Percentiles rank a stretch among this genome's conserved stretches.
phyloP scores from a whole-genome alignment of 768 basidiomycete species.

The Pleurotus salmoneostramineus region DNA sequence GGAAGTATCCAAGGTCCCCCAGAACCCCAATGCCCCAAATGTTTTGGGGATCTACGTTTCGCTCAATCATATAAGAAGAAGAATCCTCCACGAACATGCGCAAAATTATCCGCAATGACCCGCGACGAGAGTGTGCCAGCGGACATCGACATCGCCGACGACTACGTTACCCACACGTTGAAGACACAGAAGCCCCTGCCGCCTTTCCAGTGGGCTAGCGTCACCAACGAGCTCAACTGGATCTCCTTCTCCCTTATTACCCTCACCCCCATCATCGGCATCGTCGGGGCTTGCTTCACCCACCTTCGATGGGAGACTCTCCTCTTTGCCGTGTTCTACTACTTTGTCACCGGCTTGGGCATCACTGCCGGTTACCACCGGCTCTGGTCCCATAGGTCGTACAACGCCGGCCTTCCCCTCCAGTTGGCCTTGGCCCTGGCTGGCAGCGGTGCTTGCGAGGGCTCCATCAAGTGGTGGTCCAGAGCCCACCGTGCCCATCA shows the following conservation, averaged over 20 bases:
- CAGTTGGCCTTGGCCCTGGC: constrained; percentile 81
- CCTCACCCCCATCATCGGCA: constrained; percentile 67
- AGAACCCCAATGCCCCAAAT: too few relatives aligned
- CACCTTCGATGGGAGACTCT: constrained; percentile 71
- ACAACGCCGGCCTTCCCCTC: constrained; percentile 86
- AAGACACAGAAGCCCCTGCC: constrained; percentile 65
- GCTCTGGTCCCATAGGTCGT: constrained; percentile 93
- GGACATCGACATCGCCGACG: constrained; percentile 73
- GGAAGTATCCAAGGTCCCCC: too few relatives aligned
- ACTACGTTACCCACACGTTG: constrained; percentile 78
- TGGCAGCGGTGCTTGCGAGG: constrained; percentile 91
- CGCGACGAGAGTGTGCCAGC: neutral
- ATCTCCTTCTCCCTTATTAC: constrained; percentile 71
- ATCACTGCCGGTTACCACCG: constrained; percentile 95
- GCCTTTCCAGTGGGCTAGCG: constrained; percentile 59
- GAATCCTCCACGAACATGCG: too few relatives aligned
- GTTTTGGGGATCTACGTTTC: too few relatives aligned
- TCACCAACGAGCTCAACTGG: constrained; percentile 67
- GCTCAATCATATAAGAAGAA: too few relatives aligned
- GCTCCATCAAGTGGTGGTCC: constrained; percentile 98
- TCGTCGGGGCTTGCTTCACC: constrained; percentile 69
- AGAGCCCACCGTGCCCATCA: constrained; percentile 97
- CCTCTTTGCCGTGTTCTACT: constrained; percentile 37
- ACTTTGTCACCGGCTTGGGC: constrained; percentile 61
- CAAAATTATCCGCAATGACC: too few relatives aligned